Evolutionary conservation across 2,329 filamentous ascomycete genomes (phyloP).

Genomic region (Calonectria multiphialidica): DNA sequence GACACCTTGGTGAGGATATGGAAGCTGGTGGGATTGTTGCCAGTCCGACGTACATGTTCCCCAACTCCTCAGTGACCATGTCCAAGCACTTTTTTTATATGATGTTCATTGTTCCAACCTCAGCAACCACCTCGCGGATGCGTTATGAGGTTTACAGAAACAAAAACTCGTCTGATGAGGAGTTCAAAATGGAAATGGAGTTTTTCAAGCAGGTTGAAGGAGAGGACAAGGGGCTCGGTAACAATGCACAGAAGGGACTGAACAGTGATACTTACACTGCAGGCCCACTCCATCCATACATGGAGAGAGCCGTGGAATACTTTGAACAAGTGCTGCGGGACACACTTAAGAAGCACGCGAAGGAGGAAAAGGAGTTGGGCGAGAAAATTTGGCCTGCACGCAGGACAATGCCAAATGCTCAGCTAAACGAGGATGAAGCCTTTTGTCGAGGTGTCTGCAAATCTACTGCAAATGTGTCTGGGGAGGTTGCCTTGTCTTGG

Average conservation of each 20-base stretch:
- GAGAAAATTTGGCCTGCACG: conserved; percentile 3
- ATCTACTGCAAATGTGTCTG: not conserved
- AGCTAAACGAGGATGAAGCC: conserved; percentile 10
- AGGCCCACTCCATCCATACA: conserved; percentile 11
- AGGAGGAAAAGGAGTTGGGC: conserved; percentile 4
- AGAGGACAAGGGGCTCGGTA: conserved; percentile 17
- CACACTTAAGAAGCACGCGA: not conserved
- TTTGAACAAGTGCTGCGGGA: conserved; percentile 7
- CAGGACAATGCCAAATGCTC: not conserved
- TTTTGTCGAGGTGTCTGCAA: conserved; percentile 9
- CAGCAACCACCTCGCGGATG: conserved; percentile 8
- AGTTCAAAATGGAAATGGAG: not conserved
- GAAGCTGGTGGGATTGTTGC: conserved; percentile 6
- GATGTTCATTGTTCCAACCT: conserved; percentile 20
- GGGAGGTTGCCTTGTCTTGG: not conserved
- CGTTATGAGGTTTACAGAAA: conserved; percentile 23
- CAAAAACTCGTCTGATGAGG: not conserved
- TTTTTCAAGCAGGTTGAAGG: conserved; percentile 15
- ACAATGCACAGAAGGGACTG: not conserved
- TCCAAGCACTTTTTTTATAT: conserved; percentile 23
- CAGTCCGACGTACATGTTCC: conserved; percentile 21
- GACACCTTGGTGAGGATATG: conserved; percentile 16
- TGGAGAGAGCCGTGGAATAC: conserved; percentile 16
- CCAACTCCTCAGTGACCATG: conserved; percentile 16
- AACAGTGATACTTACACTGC: conserved; percentile 18